Evolutionary conservation across 495 filamentous ascomycete species (phyloP), one percentile per base, ranked within the genome.

Genomic region (Geoglossum glabrum): DNA sequence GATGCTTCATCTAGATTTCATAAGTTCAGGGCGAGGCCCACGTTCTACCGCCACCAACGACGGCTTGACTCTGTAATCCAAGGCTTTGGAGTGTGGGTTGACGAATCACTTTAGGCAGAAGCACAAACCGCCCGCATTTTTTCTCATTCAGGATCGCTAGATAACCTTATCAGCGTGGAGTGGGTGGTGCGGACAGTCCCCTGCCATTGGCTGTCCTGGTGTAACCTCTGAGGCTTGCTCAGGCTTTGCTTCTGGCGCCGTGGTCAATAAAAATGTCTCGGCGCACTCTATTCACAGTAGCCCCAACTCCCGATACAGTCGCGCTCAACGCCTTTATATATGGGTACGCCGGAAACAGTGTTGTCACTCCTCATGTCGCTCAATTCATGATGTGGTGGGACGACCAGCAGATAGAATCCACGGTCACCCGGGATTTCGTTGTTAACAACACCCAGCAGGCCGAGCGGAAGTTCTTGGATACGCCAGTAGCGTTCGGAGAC

Each of bases 401-500:
- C 60, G 74, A 84, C 55, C 82, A 86, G 62, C 79, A 79, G 59
- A 84, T 93, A 66, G 77, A 86, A 56, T 69, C 77, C 56, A 86
- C 83, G 33, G 79, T 95, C 59, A 83, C 78, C 34, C 73, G 76
- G 43, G 74, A 81, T 51, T 92, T 82, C 63, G 76, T 93, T 59
- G 72, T 79, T 59, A 76, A 75, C 38, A 80, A 83, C 56, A 73
- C 87, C 21, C 72, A 76, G n/a, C 76, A 79, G 13, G 74, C 81
- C 15, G 79, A 83, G 66, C 74, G 82, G 58, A 68, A 76, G 31
- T 75, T 76, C 27, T 72, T 96, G 17, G 81, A 92, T 64, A 72
- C 76, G 49, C 80, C 81, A 0, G 70, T 90, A 36, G 76, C 76
- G 19, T 95, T 92, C 70, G 89, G 87, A n/a, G 87, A 90, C 64